Evolutionary conservation across 2,329 filamentous ascomycete genomes (phyloP).

Genomic region (Clonostachys rosea): DNA sequence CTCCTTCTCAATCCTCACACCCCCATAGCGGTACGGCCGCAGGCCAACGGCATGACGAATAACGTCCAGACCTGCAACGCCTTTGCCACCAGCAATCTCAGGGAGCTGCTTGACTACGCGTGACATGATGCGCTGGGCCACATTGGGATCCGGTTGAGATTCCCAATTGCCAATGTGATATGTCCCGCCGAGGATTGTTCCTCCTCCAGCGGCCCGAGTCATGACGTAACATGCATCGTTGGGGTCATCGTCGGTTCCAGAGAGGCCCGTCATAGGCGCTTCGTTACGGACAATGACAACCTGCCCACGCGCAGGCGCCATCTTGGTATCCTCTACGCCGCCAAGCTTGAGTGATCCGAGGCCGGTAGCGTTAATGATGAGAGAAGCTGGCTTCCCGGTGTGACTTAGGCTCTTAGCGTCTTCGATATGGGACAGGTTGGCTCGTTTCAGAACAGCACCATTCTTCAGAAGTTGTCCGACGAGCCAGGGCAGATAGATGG

Average conservation of each 20-base stretch:
- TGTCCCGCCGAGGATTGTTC: slow-evolving; percentile 72
- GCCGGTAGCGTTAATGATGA: slow-evolving; percentile 69
- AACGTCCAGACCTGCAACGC: slow-evolving; percentile 64
- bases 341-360: slow-evolving; percentile 60
- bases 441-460: slow-evolving; percentile 51
- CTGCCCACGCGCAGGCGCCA: slow-evolving; percentile 65
- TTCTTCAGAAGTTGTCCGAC: slow-evolving; percentile 60
- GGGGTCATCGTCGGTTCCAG: slow-evolving; percentile 63
- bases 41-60: slow-evolving; percentile 76
- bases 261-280: slow-evolving; percentile 63
- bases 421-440: slow-evolving; percentile 49
- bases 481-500: slow-evolving; percentile 68
- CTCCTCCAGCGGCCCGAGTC: slow-evolving; percentile 66
- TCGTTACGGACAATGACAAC: slow-evolving; percentile 74
- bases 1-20: slow-evolving; percentile 68
- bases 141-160: slow-evolving; percentile 63
- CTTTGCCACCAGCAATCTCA: slow-evolving; percentile 51
- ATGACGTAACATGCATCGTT: slow-evolving; percentile 73
- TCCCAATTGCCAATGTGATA: slow-evolving; percentile 74
- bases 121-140: slow-evolving; percentile 73
- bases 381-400: slow-evolving; percentile 45
- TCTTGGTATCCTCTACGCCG: slow-evolving; percentile 59
- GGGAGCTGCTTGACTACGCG: slow-evolving; percentile 58
- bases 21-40: slow-evolving; percentile 63
- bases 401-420: slow-evolving; percentile 55